A percentile compares a stretch with the other conserved stretches of the same genome.
Conservation (phyloP, 2,329 filamentous ascomycete genomes). For the Scleromitrula shiraiana region DNA sequence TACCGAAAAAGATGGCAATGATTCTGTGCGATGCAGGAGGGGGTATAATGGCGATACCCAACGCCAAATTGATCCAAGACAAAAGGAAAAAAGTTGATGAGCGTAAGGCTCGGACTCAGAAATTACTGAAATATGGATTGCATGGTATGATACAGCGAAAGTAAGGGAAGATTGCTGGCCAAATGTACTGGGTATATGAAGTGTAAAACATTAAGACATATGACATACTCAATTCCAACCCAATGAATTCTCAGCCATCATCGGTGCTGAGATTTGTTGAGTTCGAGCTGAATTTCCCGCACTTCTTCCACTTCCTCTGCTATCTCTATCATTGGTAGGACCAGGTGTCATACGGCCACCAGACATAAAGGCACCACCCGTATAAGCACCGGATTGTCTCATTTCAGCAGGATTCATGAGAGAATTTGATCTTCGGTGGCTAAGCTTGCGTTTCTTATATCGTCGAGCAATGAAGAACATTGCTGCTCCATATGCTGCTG, state of each 20-base stretch:
- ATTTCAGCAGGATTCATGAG: constrained; percentile 42
- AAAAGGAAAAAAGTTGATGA: constrained; percentile 26
- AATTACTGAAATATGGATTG: constrained; percentile 12
- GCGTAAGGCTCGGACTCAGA: constrained; percentile 17
- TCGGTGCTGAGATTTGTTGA: constrained; percentile 63
- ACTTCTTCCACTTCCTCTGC: constrained; percentile 46
- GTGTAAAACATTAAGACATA: constrained; percentile 15
- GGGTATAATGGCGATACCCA: constrained; percentile 25
- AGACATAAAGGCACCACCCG: constrained; percentile 40
- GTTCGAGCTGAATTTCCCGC: constrained; percentile 43
- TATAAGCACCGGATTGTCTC: constrained; percentile 39
- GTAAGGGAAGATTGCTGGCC: constrained; percentile 10
- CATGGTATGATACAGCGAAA: constrained; percentile 23
- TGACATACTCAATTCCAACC: constrained; percentile 57
- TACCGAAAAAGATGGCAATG: constrained; percentile 21
- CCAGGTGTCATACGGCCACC: constrained; percentile 32
- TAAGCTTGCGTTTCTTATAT: constrained; percentile 57
- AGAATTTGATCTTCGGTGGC: constrained; percentile 56
- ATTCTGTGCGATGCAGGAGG: constrained; percentile 23
- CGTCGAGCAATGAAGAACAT: constrained; percentile 70
- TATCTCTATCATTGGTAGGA: constrained; percentile 37
- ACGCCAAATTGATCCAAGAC: constrained; percentile 25
- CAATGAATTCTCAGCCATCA: constrained; percentile 70
- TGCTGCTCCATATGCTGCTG: constrained; percentile 63
- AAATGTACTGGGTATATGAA: constrained; percentile 17